These are phyloP conservation scores for Dactylella cylindrospora DNA, from an alignment of 2,329 filamentous ascomycete genomes.

Conservation along the genomic window DNA sequence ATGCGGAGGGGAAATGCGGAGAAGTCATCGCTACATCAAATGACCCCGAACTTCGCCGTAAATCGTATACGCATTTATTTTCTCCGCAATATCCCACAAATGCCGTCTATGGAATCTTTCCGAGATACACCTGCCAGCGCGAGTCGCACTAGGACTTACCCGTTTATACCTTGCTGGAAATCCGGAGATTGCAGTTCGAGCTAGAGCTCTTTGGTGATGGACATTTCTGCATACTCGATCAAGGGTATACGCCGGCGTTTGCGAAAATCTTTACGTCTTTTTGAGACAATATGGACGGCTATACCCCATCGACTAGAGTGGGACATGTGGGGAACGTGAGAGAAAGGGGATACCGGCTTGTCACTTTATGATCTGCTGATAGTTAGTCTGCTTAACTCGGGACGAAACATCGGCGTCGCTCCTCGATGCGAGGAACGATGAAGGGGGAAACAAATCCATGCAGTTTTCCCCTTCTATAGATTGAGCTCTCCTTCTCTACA, in stretches of 20 bases:
- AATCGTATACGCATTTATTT: too few relatives aligned
- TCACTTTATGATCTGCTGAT: constrained; percentile 9
- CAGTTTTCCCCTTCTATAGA: too few relatives aligned
- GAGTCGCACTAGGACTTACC: background rate
- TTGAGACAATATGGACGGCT: constrained; percentile 9
- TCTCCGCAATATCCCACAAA: constrained; percentile 8
- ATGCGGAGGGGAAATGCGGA: constrained; percentile 40
- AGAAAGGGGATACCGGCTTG: constrained; percentile 30
- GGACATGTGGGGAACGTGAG: constrained; percentile 18
- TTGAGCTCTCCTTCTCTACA: too few relatives aligned
- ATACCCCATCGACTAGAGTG: constrained; percentile 22
- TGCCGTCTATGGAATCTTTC: constrained; percentile 32
- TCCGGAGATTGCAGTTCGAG: constrained; percentile 19
- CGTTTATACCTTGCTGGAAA: constrained; percentile 25
- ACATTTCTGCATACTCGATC: constrained; percentile 4
- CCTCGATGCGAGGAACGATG: constrained; percentile 7
- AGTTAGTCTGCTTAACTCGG: too few relatives aligned
- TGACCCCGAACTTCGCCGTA: constrained; percentile 20
- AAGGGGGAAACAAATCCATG: too few relatives aligned
- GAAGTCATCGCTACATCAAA: constrained; percentile 27
- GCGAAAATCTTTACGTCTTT: constrained; percentile 3
- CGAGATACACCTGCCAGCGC: background rate
- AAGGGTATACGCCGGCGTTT: constrained; percentile 21
- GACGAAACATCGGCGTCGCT: constrained; percentile 3
- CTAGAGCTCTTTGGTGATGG: constrained; percentile 25